Percentiles rank a stretch among this genome's conserved stretches.
These are phyloP conservation scores for Aspergillus arachidicola DNA, from an alignment of 2,329 filamentous ascomycete genomes.

Conservation along the genomic window DNA sequence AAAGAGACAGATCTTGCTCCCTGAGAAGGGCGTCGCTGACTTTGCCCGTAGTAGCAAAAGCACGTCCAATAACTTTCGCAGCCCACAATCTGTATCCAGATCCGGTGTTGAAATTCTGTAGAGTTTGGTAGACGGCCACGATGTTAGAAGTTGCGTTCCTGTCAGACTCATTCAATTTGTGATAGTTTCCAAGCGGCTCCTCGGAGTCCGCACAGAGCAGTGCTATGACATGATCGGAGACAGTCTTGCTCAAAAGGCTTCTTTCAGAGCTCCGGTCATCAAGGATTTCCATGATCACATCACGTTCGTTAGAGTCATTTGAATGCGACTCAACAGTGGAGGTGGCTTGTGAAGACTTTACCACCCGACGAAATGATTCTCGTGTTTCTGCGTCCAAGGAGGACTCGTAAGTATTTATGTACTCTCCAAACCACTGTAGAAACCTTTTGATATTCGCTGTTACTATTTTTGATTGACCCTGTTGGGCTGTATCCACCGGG, in stretches of 20 bases:
- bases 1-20: constrained; percentile 38
- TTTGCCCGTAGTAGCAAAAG: constrained; percentile 75
- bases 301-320: constrained; percentile 73
- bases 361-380: constrained; percentile 66
- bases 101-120: constrained; percentile 64
- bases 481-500: constrained; percentile 79
- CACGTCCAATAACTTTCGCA: constrained; percentile 78
- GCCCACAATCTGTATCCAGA: constrained; percentile 80
- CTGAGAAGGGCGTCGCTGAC: constrained; percentile 53
- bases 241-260: constrained; percentile 71
- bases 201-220: constrained; percentile 74
- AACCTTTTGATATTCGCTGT: constrained; percentile 76
- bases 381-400: constrained; percentile 53
- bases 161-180: constrained; percentile 72
- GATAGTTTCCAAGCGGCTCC: constrained; percentile 57
- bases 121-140: constrained; percentile 74
- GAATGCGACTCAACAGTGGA: constrained; percentile 69
- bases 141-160: constrained; percentile 63
- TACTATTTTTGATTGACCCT: constrained; percentile 77
- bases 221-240: constrained; percentile 50
- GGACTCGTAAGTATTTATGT: constrained; percentile 66
- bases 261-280: constrained; percentile 66
- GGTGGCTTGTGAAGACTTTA: constrained; percentile 68
- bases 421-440: constrained; percentile 74
- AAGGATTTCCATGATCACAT: constrained; percentile 76